Evolutionary conservation across 768 basidiomycete species (phyloP), one percentile per base, ranked within the genome.

Genomic region (Gyrodon lividus): DNA sequence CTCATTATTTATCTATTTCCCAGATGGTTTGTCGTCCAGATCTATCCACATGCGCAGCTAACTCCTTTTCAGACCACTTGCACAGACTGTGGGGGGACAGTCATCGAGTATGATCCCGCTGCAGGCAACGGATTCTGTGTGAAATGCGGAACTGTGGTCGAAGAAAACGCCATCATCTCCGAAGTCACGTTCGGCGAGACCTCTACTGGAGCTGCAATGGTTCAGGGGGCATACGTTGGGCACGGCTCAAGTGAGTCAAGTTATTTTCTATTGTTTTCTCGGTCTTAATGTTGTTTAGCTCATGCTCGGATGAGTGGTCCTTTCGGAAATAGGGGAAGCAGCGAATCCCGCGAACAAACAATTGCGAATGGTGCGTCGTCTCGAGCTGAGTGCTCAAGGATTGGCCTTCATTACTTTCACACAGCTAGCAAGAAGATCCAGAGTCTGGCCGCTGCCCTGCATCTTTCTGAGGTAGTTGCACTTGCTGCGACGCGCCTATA

Each of bases 141-240:
- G 1, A 75, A 80, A 58, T 98, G 95, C 60, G 92, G 92, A 41
- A 89, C 86, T 6, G 93, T 98, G 16, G 77, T 96, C 9, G 92
- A 96, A 71, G 92, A 97, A 70, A 94, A 92, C 63, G 83, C 87
- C 2, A 93, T 98, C 53, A 92, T 98, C 9, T 89, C 87, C 56
- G 97, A 99, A 66, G 83, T 99, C 49, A 84, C 86, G 1, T 99
- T 99, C 59, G 92, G 93, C n/a, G 97, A 99, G 75, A 89, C 89
- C 4, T 81, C 87, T 10, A 79, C 81, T 24, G 97, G 97, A 22
- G 92, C 94, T 5, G 95, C 96, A 1, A 91, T 98, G 77, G 95
- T 97, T 2, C 89, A 95, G 62, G 97, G 97, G 2, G 86, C 88
- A 3, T 97, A 90, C 61, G 92, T 99, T 12, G 90, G 82, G 0